Percentiles rank a stretch among this genome's conserved stretches.
Conservation (phyloP, 768 basidiomycete species). For the Sporobolomyces phaffii region DNA sequence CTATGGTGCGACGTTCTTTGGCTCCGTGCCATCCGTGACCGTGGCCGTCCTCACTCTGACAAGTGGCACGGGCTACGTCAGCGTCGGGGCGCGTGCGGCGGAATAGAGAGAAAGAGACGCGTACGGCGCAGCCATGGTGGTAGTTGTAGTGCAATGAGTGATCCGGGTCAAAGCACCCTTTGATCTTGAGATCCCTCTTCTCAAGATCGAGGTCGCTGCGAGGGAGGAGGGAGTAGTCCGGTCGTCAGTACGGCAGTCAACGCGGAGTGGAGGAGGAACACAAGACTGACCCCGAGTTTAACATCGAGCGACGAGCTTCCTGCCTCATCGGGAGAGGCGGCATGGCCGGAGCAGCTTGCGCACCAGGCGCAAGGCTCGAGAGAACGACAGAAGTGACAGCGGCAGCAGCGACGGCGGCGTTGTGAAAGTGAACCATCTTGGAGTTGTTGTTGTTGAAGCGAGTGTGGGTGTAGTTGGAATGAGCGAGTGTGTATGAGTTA, state of each 20-base stretch:
- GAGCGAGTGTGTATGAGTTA: not conserved
- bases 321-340: slow-evolving; percentile 18
- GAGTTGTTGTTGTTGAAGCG: not conserved
- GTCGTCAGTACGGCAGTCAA: not conserved
- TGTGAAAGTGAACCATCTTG: slow-evolving; percentile 23
- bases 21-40: slow-evolving; percentile 21
- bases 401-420: slow-evolving; percentile 11
- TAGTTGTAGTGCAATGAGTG: slow-evolving; percentile 27
- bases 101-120: not conserved
- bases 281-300: slow-evolving; percentile 14
- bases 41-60: slow-evolving; percentile 20
- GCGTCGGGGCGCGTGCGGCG: no score
- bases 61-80: no score
- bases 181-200: slow-evolving; percentile 25
- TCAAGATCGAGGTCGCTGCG: slow-evolving; percentile 12
- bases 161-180: slow-evolving; percentile 6
- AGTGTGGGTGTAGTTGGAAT: not conserved
- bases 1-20: not conserved
- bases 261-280: not conserved
- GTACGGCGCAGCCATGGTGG: no score
- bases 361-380: slow-evolving; percentile 27
- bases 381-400: slow-evolving; percentile 20
- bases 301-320: slow-evolving; percentile 18
- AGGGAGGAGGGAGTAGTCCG: not conserved
- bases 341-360: slow-evolving; percentile 25